Conservation (phyloP, 169 alveolate species). For the Miamiensis avidus region DNA sequence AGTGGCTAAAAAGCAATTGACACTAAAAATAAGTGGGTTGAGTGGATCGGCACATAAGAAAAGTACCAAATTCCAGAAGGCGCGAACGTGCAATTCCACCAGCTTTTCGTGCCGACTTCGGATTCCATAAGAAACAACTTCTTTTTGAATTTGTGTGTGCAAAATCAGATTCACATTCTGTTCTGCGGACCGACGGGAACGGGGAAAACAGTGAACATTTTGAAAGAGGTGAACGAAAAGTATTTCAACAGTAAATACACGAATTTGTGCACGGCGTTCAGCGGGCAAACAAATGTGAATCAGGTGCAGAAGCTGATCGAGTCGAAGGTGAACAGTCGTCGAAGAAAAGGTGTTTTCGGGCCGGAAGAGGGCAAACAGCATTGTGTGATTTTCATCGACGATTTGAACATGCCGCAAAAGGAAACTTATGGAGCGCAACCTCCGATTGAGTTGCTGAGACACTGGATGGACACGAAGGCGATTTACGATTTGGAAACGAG, state of each 20-base stretch:
- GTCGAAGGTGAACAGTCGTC: constrained; percentile 74
- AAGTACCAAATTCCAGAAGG: no score
- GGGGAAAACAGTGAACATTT: constrained; percentile 87
- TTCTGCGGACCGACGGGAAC: constrained; percentile 95
- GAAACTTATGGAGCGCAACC: constrained; percentile 89
- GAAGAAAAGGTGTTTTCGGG: constrained; percentile 83
- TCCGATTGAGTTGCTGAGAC: constrained; percentile 88
- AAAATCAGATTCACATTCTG: constrained; percentile 83
- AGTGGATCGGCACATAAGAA: no score
- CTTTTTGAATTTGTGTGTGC: constrained; percentile 71
- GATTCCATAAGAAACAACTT: constrained; percentile 90
- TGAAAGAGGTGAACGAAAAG: constrained; percentile 54
- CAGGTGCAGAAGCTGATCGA: constrained; percentile 82
- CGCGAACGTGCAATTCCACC: constrained; percentile 63
- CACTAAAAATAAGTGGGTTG: no score
- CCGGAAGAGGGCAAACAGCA: constrained; percentile 77
- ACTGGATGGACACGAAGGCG: constrained; percentile 89
- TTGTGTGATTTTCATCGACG: constrained; percentile 86
- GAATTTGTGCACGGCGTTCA: constrained; percentile 68
- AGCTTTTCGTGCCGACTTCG: constrained; percentile 89
- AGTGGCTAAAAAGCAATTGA: no score
- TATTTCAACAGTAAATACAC: constrained; percentile 62
- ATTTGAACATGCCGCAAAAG: constrained; percentile 87
- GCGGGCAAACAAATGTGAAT: constrained; percentile 87
- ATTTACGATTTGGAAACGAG: constrained; percentile 87